Evolutionary conservation across 164 flowering plant genomes (phyloP).

Genomic region (Magnolia changhungtana): DNA sequence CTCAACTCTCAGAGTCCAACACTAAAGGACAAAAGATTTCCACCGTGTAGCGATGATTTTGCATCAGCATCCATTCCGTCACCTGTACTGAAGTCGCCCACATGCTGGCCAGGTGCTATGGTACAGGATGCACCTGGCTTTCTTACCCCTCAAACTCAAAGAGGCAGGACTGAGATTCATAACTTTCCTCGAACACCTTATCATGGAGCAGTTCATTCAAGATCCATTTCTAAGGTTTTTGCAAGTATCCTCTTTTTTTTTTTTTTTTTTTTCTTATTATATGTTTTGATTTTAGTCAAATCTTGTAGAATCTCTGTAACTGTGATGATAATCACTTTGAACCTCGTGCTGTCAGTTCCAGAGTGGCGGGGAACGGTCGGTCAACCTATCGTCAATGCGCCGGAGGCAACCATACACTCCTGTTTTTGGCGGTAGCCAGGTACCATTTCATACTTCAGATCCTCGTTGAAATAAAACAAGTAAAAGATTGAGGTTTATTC

Average conservation of each 20-base stretch:
- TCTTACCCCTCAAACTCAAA: conserved; percentile 63
- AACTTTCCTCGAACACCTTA: conserved; percentile 77
- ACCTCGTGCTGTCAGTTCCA: conserved; percentile 27
- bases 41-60: conserved; percentile 27
- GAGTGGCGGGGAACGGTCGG: conserved; percentile 28
- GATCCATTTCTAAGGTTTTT: conserved; percentile 57
- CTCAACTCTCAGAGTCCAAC: conserved; percentile 26
- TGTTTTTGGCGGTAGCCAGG: conserved; percentile 28
- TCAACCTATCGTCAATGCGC: conserved; percentile 27
- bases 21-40: conserved; percentile 31
- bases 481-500: too few species aligned
- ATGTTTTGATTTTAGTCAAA: neutral
- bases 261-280: neutral
- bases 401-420: conserved; percentile 40
- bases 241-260: neutral
- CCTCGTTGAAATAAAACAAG: neutral
- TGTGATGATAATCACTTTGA: conserved; percentile 8
- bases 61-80: conserved; percentile 34
- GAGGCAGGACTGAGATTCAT: conserved; percentile 53
- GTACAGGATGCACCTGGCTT: conserved; percentile 47
- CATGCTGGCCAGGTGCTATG: conserved; percentile 83
- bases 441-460: conserved; percentile 7
- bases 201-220: conserved; percentile 57
- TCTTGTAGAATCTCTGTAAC: neutral
- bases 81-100: conserved; percentile 47